Base-by-base conservation (phyloP, 805 yeast genomes). In the Lachancea quebecensis region DNA sequence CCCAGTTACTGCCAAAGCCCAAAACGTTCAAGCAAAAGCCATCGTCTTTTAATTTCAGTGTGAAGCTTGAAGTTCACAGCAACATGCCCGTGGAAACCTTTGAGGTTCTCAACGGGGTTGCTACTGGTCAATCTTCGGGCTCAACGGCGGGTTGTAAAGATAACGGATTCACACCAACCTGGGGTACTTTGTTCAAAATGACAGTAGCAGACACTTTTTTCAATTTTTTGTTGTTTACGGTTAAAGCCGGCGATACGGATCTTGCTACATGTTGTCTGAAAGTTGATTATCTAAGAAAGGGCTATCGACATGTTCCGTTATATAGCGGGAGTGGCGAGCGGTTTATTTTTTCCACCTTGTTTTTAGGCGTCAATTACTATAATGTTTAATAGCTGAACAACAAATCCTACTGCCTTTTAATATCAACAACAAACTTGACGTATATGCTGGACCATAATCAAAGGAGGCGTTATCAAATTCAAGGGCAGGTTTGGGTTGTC, bases 131-230 rank as follows among this genome's bases (percentile, higher is more conserved):
- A 4, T 42, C 47, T 1, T 51, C 50, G 10, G 53, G 51, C 9
- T 35, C 53, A 2, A 67, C 74, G 0, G 51, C 49, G 10, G 41
- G 52, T 3, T 74, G 83, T 1, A 58, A 62, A 6, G 79, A 78
- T 41, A 89, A 90, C 64, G 97, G 97, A 0, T 87, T 86, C 65
- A 88, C 85, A 57, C 97, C 97, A 0, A 64, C 74, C 6, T 91
- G 97, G 97, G 78, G 82, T 50, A 72, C 74, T 41, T 60, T 58
- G 4, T 73, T 81, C 49, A 50, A 59, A n/a, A 72, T 82, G 2
- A 55, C 55, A 0, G 52, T 70, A 6, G 60, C 64, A 3, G 60
- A 72, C 7, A 60, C 58, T 5, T 64, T 68, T 44, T 67, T 84
- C 35, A 73, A 79, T 2, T 85, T 85, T 58, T 49, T 83, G 8